Percentiles rank a stretch among this genome's conserved stretches.
Conservation (phyloP, 441 rosid genomes). For the Adansonia gregorii region DNA sequence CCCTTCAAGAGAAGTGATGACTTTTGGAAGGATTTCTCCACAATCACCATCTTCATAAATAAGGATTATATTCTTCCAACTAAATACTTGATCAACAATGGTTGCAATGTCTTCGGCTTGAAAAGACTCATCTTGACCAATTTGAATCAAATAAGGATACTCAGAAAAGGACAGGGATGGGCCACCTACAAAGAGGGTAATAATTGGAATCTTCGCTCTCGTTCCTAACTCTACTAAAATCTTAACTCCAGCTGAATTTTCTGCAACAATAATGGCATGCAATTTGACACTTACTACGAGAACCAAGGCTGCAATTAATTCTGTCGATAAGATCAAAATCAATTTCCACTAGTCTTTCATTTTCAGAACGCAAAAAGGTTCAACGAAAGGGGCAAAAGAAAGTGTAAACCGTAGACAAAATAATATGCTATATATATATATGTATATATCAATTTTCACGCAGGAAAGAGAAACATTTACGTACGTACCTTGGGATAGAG, state of each 20-base stretch:
- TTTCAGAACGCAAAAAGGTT: too few relatives aligned
- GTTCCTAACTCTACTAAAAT: slow-evolving; percentile 43
- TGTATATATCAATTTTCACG: not conserved
- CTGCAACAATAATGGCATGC: slow-evolving; percentile 42
- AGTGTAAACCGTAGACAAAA: too few relatives aligned
- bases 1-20: slow-evolving; percentile 16
- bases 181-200: slow-evolving; percentile 34
- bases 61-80: slow-evolving; percentile 39
- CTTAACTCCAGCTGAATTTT: slow-evolving; percentile 35
- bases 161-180: slow-evolving; percentile 26
- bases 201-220: slow-evolving; percentile 38
- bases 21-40: slow-evolving; percentile 29
- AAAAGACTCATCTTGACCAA: slow-evolving; percentile 31
- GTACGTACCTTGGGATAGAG: slow-evolving; percentile 25
- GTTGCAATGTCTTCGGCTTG: slow-evolving; percentile 39
- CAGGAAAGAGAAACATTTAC: not conserved
- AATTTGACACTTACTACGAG: slow-evolving; percentile 19
- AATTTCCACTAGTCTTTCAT: too few relatives aligned
- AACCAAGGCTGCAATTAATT: not conserved
- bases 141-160: slow-evolving; percentile 40
- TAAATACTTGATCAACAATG: slow-evolving; percentile 31
- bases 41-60: slow-evolving; percentile 38
- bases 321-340: not conserved
- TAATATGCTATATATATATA: too few relatives aligned
- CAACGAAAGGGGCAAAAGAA: too few relatives aligned